phyloP scores from a whole-genome alignment of 139 green algal genomes.

The Volvox reticuliferus region DNA sequence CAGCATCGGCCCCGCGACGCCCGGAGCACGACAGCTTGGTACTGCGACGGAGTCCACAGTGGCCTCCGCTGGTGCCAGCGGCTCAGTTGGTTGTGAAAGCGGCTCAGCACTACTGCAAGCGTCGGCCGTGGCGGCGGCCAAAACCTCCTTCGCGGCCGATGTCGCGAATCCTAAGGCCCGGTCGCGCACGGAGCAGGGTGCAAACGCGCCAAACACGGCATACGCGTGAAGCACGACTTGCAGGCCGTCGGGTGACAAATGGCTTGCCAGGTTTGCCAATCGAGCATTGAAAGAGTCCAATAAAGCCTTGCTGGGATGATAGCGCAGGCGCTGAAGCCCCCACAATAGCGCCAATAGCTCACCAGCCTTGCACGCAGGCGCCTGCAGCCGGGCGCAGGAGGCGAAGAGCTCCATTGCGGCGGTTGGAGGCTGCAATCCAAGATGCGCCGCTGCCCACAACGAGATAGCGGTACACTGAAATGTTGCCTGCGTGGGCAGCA shows the following conservation, averaged over 20 bases:
- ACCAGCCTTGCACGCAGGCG: neutral
- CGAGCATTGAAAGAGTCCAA: neutral
- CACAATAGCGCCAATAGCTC: conserved; percentile 36
- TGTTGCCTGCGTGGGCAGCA: conserved; percentile 8
- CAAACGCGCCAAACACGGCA: neutral
- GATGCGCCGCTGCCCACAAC: neutral
- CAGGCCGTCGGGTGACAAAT: neutral
- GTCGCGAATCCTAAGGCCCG: neutral
- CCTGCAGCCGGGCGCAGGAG: conserved; percentile 12
- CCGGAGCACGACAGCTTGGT: too few relatives aligned
- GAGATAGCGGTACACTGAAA: conserved; percentile 7
- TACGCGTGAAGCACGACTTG: neutral
- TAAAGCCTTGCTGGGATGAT: neutral
- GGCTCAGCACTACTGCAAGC: neutral
- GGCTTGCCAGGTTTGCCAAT: neutral
- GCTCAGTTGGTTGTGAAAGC: neutral
- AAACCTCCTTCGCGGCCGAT: neutral
- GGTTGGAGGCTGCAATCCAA: neutral
- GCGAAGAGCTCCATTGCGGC: neutral
- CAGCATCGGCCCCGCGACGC: neutral
- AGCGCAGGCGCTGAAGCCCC: conserved; percentile 28
- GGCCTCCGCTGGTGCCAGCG: neutral
- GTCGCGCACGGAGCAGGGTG: neutral
- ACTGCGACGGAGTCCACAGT: neutral
- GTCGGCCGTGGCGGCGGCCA: too few relatives aligned